Base-by-base conservation (phyloP, 2,329 filamentous ascomycete species). In the Xylariaceae sp. region DNA sequence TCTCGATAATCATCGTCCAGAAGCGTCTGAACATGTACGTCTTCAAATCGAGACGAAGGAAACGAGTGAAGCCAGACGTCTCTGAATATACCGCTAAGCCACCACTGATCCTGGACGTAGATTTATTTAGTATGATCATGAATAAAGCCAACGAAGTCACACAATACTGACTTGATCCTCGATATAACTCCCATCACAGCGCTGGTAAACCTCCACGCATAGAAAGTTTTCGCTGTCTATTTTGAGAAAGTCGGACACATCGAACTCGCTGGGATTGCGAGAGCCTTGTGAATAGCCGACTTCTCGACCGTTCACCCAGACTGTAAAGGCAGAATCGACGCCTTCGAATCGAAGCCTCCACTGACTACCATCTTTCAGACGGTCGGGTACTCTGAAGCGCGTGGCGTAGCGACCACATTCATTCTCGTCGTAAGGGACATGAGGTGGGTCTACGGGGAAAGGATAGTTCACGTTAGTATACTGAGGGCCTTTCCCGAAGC, bases 211-310 rank as follows among this genome's bases (percentile, higher is more conserved):
- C 49, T 83, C 77, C 0, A 89, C 85, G 2, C 79, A 79, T 2
- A 90, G 67, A 1, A 72, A 73, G 58, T 88, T 89, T 45, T 74
- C 70, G 0, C 68, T 67, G 3, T 69, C 65, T 2, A 69, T 41
- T 1, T 71, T 66, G 1, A 88, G 70, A 34, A 75, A 70, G 0
- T 71, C 60, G 0, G 85, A 84, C 4, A 91, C 75, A 60, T 90
- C 87, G 59, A 89, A 91, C 60, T 90, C 87, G 31, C 81, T 81
- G 0, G 87, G 83, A 57, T 90, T 89, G 26, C 87, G 76, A 3
- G 83, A 83, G 1, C 87, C 87, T 65, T 90, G 86, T 1, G 82
- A 83, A 64, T 90, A 90, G 1, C 87, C 87, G 6, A 89, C 77
- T 46, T 84, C 73, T 8, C 73, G 70, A 0, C 85, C 84, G 63